Percentiles rank a stretch among this genome's conserved stretches.
phyloP scores from a whole-genome alignment of 2,329 filamentous ascomycete species.

The Rutstroemia sydowiana region DNA sequence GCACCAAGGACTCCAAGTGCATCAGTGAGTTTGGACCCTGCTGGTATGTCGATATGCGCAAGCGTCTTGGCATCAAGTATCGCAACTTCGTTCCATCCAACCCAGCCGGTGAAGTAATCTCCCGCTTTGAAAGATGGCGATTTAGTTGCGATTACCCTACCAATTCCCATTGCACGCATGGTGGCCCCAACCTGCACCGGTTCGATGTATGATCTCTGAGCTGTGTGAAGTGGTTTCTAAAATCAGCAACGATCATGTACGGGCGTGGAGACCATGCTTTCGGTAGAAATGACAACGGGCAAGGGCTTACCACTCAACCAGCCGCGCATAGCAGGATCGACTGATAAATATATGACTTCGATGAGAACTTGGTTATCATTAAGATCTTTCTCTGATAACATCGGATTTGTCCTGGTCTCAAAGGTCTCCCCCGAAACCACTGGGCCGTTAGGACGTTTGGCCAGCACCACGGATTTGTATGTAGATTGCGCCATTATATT shows the following conservation, averaged over 20 bases:
- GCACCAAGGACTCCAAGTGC: slow-evolving; percentile 55
- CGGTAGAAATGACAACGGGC: neutral
- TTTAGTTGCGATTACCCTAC: slow-evolving; percentile 55
- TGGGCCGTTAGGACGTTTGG: slow-evolving; percentile 51
- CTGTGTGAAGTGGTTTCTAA: slow-evolving; percentile 16
- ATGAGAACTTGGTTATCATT: slow-evolving; percentile 59
- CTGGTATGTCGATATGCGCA: no score
- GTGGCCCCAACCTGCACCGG: slow-evolving; percentile 60
- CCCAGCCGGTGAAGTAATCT: slow-evolving; percentile 45
- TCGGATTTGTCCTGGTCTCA: slow-evolving; percentile 41
- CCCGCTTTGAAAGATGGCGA: slow-evolving; percentile 47
- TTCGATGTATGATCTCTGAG: slow-evolving; percentile 55
- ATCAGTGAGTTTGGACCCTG: slow-evolving; percentile 44
- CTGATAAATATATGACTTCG: slow-evolving; percentile 54
- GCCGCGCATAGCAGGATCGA: slow-evolving; percentile 71
- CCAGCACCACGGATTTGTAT: slow-evolving; percentile 44
- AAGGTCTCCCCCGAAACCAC: slow-evolving; percentile 64
- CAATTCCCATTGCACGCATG: slow-evolving; percentile 59
- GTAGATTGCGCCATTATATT: slow-evolving; percentile 29
- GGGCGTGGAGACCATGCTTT: neutral
- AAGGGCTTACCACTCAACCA: slow-evolving; percentile 52
- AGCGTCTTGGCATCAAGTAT: slow-evolving; percentile 32
- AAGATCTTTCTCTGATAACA: slow-evolving; percentile 40
- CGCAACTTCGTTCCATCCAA: slow-evolving; percentile 54
- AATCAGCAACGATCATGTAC: neutral